These are phyloP conservation scores for Fraxinus angustifolia DNA, from an alignment of 305 asterid species.

Conservation along the genomic window DNA sequence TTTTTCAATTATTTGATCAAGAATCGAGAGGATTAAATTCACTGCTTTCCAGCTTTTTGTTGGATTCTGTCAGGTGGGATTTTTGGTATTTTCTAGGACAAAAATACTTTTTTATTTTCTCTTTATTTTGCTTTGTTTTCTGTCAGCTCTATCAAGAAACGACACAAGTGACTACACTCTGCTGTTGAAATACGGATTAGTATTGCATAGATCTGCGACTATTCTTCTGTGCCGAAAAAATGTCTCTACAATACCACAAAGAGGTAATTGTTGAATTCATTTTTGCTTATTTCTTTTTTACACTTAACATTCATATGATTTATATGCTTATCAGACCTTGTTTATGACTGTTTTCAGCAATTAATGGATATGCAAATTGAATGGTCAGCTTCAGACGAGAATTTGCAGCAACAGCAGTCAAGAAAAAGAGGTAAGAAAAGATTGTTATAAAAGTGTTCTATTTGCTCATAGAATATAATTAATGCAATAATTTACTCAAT, in stretches of 20 bases:
- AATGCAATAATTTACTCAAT: neutral
- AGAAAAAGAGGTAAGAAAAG: constrained; percentile 21
- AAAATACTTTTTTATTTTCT: neutral
- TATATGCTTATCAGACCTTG: neutral
- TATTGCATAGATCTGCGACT: constrained; percentile 29
- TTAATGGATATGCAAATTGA: neutral
- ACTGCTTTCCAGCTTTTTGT: constrained; percentile 1
- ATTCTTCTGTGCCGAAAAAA: constrained; percentile 13
- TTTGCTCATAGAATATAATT: neutral
- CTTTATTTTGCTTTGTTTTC: neutral
- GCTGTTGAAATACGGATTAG: constrained; percentile 7
- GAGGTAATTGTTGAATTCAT: neutral
- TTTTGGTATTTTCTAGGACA: constrained; percentile 1
- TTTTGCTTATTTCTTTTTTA: neutral
- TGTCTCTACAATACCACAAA: neutral
- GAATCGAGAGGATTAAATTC: neutral
- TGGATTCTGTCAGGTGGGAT: neutral
- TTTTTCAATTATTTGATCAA: neutral
- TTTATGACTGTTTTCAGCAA: neutral
- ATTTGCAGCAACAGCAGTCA: neutral
- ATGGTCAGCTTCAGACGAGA: constrained; percentile 4
- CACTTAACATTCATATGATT: neutral
- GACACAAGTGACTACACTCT: constrained; percentile 31
- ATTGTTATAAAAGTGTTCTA: neutral
- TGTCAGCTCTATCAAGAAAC: constrained; percentile 7